phyloP scores from a whole-genome alignment of 208 protist species.

The Wallacemonas sp. region DNA sequence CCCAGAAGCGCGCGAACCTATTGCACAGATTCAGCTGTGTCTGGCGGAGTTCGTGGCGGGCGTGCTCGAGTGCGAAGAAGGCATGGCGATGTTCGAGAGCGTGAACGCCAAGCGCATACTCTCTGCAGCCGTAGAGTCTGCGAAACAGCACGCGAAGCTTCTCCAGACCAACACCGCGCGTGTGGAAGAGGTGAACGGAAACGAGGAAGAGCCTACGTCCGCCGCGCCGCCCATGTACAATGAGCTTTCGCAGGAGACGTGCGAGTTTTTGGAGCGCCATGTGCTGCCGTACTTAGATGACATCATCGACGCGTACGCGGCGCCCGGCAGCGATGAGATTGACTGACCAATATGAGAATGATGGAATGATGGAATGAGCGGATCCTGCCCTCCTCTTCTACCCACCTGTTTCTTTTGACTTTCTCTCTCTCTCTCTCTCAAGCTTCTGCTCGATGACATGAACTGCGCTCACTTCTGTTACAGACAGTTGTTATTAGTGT shows the following conservation, averaged over 20 bases:
- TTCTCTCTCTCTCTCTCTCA: not conserved
- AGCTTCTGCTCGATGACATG: no score
- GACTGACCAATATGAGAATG: slow-evolving; percentile 55
- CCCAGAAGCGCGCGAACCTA: slow-evolving; percentile 22
- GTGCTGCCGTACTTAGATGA: slow-evolving; percentile 81
- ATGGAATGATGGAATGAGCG: no score
- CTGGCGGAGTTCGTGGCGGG: slow-evolving; percentile 69
- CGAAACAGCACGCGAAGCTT: slow-evolving; percentile 14
- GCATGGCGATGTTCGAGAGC: slow-evolving; percentile 65
- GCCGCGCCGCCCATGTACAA: slow-evolving; percentile 1
- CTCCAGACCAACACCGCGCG: slow-evolving; percentile 1
- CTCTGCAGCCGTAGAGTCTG: slow-evolving; percentile 28
- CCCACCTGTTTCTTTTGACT: not conserved
- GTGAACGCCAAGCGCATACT: slow-evolving; percentile 80
- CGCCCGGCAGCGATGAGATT: slow-evolving; percentile 61
- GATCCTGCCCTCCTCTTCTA: not conserved
- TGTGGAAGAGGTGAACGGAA: slow-evolving; percentile 37
- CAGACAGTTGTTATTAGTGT: no score
- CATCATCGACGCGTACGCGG: slow-evolving; percentile 74
- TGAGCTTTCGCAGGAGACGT: slow-evolving; percentile 24
- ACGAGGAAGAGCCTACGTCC: slow-evolving; percentile 14
- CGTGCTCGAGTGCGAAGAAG: slow-evolving; percentile 66
- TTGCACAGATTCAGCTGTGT: slow-evolving; percentile 47
- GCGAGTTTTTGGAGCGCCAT: slow-evolving; percentile 52
- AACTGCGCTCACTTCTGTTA: no score